Evolutionary conservation across 163 green algal genomes (phyloP).

Genomic region (Chlamydomonas reinhardtii): DNA sequence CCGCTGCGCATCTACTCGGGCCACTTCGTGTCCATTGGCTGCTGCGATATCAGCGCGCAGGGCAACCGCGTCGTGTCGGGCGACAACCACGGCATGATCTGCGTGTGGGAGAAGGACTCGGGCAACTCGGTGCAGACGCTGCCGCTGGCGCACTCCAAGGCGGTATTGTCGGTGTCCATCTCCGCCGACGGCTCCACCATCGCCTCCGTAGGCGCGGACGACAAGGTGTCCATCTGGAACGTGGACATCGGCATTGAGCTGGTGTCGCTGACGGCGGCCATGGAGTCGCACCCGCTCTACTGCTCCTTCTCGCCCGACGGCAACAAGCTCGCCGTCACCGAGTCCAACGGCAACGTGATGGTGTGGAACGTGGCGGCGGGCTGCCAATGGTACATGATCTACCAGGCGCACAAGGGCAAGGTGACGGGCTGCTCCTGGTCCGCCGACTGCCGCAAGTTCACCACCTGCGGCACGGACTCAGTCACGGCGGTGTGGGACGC

Average conservation of each 20-base stretch:
- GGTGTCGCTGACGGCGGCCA: conserved; percentile 58
- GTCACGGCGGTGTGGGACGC: conserved; percentile 57
- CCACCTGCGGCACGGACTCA: conserved; percentile 55
- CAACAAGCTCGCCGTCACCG: conserved; percentile 63
- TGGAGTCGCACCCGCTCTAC: conserved; percentile 61
- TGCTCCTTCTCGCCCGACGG: conserved; percentile 63
- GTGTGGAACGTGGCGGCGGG: conserved; percentile 64
- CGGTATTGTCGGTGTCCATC: conserved; percentile 58
- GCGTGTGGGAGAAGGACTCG: conserved; percentile 65
- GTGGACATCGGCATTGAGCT: conserved; percentile 63
- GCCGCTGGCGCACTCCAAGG: conserved; percentile 58
- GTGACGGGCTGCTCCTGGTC: conserved; percentile 60
- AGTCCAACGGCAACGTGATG: conserved; percentile 65
- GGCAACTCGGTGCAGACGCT: conserved; percentile 64
- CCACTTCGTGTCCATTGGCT: conserved; percentile 66
- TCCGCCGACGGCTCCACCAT: conserved; percentile 59
- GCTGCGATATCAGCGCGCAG: conserved; percentile 50
- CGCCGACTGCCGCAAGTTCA: conserved; percentile 59
- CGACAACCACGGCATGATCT: conserved; percentile 67
- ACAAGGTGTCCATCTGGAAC: conserved; percentile 68
- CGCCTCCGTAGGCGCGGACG: conserved; percentile 57
- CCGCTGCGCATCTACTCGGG: conserved; percentile 60
- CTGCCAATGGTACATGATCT: conserved; percentile 66
- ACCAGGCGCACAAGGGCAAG: conserved; percentile 61
- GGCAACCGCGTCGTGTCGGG: conserved; percentile 58